Conservation (phyloP, 2,329 filamentous ascomycete genomes). For the Phoma sp. region DNA sequence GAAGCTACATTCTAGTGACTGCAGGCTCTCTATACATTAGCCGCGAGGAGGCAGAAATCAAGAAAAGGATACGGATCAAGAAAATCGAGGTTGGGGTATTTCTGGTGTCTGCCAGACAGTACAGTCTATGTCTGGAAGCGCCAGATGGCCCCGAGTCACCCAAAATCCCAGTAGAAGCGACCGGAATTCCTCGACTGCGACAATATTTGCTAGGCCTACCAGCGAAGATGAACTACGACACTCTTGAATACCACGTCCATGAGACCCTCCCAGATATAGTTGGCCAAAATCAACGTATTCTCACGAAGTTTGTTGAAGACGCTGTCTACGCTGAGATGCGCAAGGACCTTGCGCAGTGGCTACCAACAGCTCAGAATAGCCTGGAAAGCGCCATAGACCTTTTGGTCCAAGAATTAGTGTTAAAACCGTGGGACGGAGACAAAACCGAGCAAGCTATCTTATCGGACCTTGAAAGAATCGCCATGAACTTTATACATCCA, state of each 20-base stretch:
- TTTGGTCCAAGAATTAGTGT: not conserved
- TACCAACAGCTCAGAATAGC: not conserved
- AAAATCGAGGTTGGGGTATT: slow-evolving; percentile 7
- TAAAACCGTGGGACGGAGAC: not conserved
- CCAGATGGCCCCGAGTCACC: no score
- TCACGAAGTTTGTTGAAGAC: slow-evolving; percentile 13
- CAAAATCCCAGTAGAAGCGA: no score
- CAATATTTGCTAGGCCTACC: slow-evolving; percentile 11
- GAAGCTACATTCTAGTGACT: not conserved
- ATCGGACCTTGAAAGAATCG: not conserved
- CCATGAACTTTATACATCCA: slow-evolving; percentile 1
- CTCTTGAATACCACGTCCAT: slow-evolving; percentile 14
- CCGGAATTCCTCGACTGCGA: slow-evolving; percentile 12
- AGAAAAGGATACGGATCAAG: slow-evolving; percentile 1
- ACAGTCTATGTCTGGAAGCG: not conserved
- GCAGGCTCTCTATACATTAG: slow-evolving; percentile 8
- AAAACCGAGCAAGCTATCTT: not conserved
- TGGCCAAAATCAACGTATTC: not conserved
- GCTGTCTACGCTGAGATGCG: slow-evolving; percentile 15
- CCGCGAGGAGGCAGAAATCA: slow-evolving; percentile 4
- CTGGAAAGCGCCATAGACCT: not conserved
- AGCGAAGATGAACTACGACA: slow-evolving; percentile 8
- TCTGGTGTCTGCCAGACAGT: slow-evolving; percentile 8
- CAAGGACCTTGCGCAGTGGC: not conserved
- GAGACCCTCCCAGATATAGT: slow-evolving; percentile 8